A percentile compares a stretch with the other conserved stretches of the same genome.
These are phyloP conservation scores for Capsicum pubescens DNA, from an alignment of 257 asterid species.

Conservation along the genomic window DNA sequence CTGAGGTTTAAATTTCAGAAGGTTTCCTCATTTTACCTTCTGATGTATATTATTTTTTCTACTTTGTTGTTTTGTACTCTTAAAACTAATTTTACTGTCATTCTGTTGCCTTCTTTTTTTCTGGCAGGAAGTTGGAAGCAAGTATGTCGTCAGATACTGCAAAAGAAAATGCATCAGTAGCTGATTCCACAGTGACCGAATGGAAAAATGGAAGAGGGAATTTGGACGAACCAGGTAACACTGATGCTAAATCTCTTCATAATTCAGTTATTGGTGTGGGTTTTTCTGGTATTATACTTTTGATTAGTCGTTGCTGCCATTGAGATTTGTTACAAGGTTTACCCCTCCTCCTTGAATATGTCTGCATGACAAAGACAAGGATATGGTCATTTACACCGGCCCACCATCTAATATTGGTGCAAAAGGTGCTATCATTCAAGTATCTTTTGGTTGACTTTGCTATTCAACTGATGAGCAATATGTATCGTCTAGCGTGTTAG, in stretches of 20 bases:
- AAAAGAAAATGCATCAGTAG: constrained; percentile 52
- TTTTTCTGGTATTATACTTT: neutral
- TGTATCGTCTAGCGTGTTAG: neutral
- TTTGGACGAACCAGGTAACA: constrained; percentile 62
- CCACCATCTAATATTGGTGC: neutral
- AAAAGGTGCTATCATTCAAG: neutral
- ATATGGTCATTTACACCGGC: neutral
- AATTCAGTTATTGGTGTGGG: neutral
- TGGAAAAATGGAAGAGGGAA: constrained; percentile 50
- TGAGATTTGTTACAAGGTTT: constrained; percentile 10
- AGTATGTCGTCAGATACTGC: constrained; percentile 64
- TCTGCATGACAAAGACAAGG: neutral
- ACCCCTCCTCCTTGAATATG: neutral
- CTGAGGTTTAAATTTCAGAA: neutral
- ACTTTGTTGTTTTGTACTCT: neutral
- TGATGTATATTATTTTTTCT: neutral
- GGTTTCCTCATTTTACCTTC: neutral
- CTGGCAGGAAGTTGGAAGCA: constrained; percentile 27
- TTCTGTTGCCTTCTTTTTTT: neutral
- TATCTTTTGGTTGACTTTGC: constrained; percentile 14
- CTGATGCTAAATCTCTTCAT: constrained; percentile 32
- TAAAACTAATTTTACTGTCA: neutral
- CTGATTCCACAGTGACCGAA: constrained; percentile 56
- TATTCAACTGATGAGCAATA: neutral
- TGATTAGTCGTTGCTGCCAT: neutral